Base-by-base conservation (phyloP, 176 grass and related monocot species). In the Zea luxurians region DNA sequence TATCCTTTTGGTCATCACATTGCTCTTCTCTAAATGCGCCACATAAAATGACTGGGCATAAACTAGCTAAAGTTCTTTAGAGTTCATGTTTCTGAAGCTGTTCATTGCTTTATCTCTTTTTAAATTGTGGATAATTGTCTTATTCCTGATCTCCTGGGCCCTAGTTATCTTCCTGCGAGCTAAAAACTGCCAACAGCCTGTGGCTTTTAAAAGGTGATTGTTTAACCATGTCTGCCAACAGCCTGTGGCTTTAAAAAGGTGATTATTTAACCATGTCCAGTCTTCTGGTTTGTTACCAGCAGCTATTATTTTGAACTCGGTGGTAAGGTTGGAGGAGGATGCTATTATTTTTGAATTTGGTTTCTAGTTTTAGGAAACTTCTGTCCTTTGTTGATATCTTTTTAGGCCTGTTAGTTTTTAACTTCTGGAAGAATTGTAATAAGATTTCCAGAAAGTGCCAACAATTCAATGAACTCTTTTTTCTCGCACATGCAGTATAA, bases 391-490 rank as follows among this genome's bases (percentile, higher is more conserved):
- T 63, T 44, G 43, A 18, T 70, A 5, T 58, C 10, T 35, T 71
- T 27, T 49, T 71, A 42, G 17, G 27, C 8, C 54, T 61, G 27
- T 43, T 77, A 75, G 42, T 61, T 44, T 20, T 71, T 75, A 86
- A 52, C 18, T 75, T 66, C 10, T 82, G 66, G 35, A 71, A 20
- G 68, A 58, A 60, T 13, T 80, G 15, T 37, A 47, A 76, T 53
- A 27, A 27, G 13, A 46, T 46, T 54, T 63, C 37, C 48, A n/a
- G 66, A 72, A 67, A 78, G 44, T 4, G 10, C 80, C 18, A 77
- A 48, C 44, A 55, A 10, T n/a, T 76, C 11, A 20, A 45, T 50
- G 27, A 59, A 49, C 48, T 78, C n/a, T 58, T 17, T 59, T 20
- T 59, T 59, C 18, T 59, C 8, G 18, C 20, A 59, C 18, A 3